These are phyloP conservation scores for Claviceps quebecensis DNA, from an alignment of 2,329 filamentous ascomycete species.

Conservation along the genomic window DNA sequence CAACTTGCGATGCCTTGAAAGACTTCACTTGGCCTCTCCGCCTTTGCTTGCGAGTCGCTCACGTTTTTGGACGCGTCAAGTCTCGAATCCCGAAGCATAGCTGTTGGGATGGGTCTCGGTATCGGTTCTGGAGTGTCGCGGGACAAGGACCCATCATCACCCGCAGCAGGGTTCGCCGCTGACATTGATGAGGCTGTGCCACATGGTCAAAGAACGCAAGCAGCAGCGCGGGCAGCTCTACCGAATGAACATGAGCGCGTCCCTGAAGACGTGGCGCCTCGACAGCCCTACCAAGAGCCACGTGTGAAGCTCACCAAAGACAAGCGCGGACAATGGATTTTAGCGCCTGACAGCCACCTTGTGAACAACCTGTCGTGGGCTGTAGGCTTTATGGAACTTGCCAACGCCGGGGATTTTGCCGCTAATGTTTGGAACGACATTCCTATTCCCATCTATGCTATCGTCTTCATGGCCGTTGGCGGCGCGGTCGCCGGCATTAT, in stretches of 20 bases:
- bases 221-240: not conserved
- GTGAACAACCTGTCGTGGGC: constrained; percentile 17
- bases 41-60: not conserved
- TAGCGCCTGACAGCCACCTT: constrained; percentile 10
- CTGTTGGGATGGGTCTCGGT: not conserved
- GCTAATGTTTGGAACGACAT: constrained; percentile 43
- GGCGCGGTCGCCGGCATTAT: constrained; percentile 31
- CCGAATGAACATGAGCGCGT: not conserved
- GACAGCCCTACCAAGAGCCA: constrained; percentile 1
- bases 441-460: constrained; percentile 33
- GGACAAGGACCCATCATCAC: not conserved
- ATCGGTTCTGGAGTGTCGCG: not conserved
- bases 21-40: not conserved
- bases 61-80: not conserved
- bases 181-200: constrained; percentile 6
- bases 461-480: constrained; percentile 38
- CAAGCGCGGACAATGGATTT: constrained; percentile 1
- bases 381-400: constrained; percentile 38
- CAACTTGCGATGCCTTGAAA: not conserved
- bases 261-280: not conserved
- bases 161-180: not conserved
- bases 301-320: constrained; percentile 8
- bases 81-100: not conserved
- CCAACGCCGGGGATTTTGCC: constrained; percentile 42
- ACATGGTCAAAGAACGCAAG: not conserved